Evolutionary conservation across 1,284 basidiomycete species (phyloP).

Genomic region (Ceratobasidium sp.): DNA sequence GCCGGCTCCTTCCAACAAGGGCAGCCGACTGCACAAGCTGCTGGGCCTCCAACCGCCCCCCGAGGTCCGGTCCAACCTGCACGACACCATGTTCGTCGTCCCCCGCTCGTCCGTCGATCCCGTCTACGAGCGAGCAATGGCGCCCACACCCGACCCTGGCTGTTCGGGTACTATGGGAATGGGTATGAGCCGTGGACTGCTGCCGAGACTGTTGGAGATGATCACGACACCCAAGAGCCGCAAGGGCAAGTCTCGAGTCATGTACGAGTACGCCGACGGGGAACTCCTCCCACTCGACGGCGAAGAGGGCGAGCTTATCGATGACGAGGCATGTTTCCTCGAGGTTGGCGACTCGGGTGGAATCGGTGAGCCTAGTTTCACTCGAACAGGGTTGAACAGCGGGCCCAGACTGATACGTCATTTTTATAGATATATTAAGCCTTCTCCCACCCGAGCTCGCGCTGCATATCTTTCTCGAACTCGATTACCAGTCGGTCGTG

Average conservation of each 20-base stretch:
- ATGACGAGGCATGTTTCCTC: conserved; percentile 80
- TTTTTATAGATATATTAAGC: conserved; percentile 49
- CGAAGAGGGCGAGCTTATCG: conserved; percentile 80
- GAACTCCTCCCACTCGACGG: conserved; percentile 74
- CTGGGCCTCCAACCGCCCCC: conserved; percentile 2
- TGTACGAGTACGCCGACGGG: conserved; percentile 48
- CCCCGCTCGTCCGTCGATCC: conserved; percentile 9
- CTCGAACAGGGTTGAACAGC: conserved; percentile 37
- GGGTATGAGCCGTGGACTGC: conserved; percentile 10
- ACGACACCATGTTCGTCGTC: conserved; percentile 33
- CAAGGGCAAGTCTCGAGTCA: conserved; percentile 13
- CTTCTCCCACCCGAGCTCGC: conserved; percentile 58
- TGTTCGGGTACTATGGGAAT: conserved; percentile 23
- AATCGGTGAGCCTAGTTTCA: conserved; percentile 57
- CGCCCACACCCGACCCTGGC: conserved; percentile 21
- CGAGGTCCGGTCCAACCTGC: conserved; percentile 11
- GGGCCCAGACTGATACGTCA: conserved; percentile 43
- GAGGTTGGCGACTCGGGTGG: conserved; percentile 61
- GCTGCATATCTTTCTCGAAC: conserved; percentile 55
- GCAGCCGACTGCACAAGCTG: conserved; percentile 5
- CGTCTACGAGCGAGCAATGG: conserved; percentile 8
- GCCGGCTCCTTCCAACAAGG: background rate
- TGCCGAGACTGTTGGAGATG: conserved; percentile 32
- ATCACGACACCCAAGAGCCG: conserved; percentile 21
- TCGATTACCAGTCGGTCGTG: conserved; percentile 64